A percentile compares a stretch with the other conserved stretches of the same genome.
phyloP scores from a whole-genome alignment of 2,329 filamentous ascomycete species.

The Trichoderma gracile region DNA sequence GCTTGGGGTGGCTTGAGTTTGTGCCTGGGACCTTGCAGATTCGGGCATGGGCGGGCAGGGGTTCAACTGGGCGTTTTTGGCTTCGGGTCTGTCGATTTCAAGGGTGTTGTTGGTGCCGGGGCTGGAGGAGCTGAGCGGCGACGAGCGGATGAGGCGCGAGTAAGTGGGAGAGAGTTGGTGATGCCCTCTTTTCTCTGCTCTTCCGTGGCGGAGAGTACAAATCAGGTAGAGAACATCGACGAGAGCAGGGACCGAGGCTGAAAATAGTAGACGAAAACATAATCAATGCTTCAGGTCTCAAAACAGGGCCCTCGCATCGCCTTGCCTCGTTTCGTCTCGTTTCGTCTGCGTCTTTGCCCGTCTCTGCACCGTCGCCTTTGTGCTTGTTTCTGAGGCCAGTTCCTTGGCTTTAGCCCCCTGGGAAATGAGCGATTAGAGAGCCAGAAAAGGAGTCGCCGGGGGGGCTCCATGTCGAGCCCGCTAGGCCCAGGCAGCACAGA shows the following conservation, averaged over 20 bases:
- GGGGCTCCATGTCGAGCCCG: neutral
- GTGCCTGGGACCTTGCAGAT: constrained; percentile 24
- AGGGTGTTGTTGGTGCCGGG: constrained; percentile 5
- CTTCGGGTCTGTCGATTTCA: constrained; percentile 7
- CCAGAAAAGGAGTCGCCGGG: constrained; percentile 28
- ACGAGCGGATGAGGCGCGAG: neutral
- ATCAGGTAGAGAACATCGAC: no score
- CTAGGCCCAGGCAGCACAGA: neutral
- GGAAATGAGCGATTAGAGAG: constrained; percentile 26
- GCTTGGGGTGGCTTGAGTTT: neutral
- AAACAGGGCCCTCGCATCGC: neutral
- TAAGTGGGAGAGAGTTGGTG: neutral
- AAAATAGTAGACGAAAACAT: neutral
- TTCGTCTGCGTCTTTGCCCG: neutral
- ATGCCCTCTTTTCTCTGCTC: no score
- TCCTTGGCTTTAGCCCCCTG: neutral
- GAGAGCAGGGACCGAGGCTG: neutral
- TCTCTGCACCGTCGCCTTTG: neutral
- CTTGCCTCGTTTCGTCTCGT: constrained; percentile 12
- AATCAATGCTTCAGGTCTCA: neutral
- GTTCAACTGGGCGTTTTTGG: neutral
- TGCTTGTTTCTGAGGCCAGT: no score
- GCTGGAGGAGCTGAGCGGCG: neutral
- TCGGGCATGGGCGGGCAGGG: neutral
- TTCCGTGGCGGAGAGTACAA: neutral